phyloP scores from a whole-genome alignment of 768 basidiomycete species.

The Clitopilus hobsonii region DNA sequence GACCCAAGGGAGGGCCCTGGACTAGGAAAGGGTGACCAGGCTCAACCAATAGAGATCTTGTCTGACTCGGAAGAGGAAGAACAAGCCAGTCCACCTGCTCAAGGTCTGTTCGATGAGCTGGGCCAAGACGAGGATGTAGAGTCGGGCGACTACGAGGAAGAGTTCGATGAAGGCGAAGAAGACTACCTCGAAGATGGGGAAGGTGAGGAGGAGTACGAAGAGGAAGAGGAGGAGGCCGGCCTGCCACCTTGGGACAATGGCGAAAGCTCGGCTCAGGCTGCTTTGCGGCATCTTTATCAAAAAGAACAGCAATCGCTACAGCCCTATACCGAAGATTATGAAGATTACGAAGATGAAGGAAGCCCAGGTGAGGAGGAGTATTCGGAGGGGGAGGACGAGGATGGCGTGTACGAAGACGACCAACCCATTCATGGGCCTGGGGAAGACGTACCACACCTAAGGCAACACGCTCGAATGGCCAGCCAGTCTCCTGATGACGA shows the following conservation, averaged over 20 bases:
- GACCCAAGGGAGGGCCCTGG: constrained; percentile 60
- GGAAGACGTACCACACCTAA: constrained; percentile 3
- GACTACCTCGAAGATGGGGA: constrained; percentile 9
- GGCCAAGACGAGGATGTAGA: constrained; percentile 18
- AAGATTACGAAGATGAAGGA: constrained; percentile 16
- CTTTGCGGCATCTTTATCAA: constrained; percentile 9
- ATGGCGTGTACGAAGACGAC: background rate
- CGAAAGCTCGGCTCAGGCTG: constrained; percentile 22
- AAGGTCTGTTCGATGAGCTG: constrained; percentile 16
- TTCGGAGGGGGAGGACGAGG: constrained; percentile 10
- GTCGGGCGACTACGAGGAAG: constrained; percentile 15
- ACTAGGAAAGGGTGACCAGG: constrained; percentile 29
- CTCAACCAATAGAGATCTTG: constrained; percentile 44
- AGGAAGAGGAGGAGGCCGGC: constrained; percentile 13
- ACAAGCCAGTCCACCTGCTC: background rate
- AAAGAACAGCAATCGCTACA: too few species aligned
- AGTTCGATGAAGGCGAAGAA: too few species aligned
- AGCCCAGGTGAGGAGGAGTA: constrained; percentile 8
- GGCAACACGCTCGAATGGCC: background rate
- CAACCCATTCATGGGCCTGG: background rate
- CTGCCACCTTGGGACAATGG: constrained; percentile 14
- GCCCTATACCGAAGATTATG: constrained; percentile 6
- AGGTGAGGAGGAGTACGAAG: constrained; percentile 9
- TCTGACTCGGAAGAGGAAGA: constrained; percentile 28
- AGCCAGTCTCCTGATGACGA: constrained; percentile 1